Evolutionary conservation across 345 rosid species (phyloP), one percentile per base, ranked within the genome.

Genomic region (Pistacia atlantica): DNA sequence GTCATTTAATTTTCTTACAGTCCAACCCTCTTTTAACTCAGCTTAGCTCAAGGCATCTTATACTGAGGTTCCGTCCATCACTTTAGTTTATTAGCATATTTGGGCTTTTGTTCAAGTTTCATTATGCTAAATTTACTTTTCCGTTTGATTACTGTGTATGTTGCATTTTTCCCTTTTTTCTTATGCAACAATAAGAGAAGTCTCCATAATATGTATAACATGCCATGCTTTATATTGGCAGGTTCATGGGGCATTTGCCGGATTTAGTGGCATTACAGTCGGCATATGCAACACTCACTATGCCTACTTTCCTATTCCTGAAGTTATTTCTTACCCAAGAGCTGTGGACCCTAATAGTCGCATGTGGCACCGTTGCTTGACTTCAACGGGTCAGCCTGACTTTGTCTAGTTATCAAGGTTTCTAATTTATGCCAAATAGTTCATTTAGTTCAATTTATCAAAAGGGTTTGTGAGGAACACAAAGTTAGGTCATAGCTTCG

Each of bases 301-400:
- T 38, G 97, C 89, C 48, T 94, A 94, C 84, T 92, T 92, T 42
- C 97, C 99, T 45, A 94, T 97, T 65, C 92, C 99, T 16, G 97
- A 97, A 82, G 99, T 92, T 65, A 97, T 97, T 72, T 83, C 88
- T 46, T 93, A 97, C 78, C 85, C 98, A 8, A 88, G 97, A 75
- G 83, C 91, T 31, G 97, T 94, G 8, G 99, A 97, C 75, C 97
- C 98, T 2, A 94, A 94, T 78, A 94, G 98, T 81, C 87, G 97
- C 61, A 97, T 94, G 98, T 97, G 97, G 98, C 98, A 92, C 84
- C 97, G 97, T 73, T 97, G 99, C 91, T 87, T 97, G 82, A 91
- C 98, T 7, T 97, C 98, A 16, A 97, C 97, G 0, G 98, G 99
- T 69, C 99, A 97, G 74, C 99, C 99, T 0, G 99, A 94, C 83